Evolutionary conservation across 2,329 filamentous ascomycete species (phyloP), one percentile per base, ranked within the genome.

Genomic region (Apiospora pterosperma): DNA sequence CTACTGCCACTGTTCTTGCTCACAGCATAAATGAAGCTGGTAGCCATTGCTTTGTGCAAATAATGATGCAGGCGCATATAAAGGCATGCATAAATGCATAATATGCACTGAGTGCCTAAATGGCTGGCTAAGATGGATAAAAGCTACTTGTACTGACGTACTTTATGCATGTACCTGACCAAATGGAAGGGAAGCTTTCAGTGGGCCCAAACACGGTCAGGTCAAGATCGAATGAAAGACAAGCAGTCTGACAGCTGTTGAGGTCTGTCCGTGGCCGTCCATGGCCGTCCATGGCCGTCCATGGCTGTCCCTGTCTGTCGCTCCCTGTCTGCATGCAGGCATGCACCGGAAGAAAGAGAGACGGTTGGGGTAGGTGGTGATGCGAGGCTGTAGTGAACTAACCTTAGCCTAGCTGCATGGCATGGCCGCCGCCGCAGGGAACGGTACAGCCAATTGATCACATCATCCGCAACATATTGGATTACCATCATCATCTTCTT

Each of bases 161-260:
- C n/a, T n/a, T n/a, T n/a, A n/a, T n/a, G n/a, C n/a, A n/a, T n/a
- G n/a, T n/a, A n/a, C n/a, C n/a, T n/a, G n/a, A n/a, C n/a, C n/a
- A n/a, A n/a, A n/a, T n/a, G n/a, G n/a, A n/a, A n/a, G n/a, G n/a
- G 44, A 52, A 52, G 44, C 44, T 52, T 52, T 52, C 31, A 52
- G 44, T 52, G 44, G 44, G 31, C 25, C 44, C 31, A 52, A 52
- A 52, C 44, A 52, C 44, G 44, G 44, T 31, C 44, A 52, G 44
- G 44, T 31, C 44, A 52, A 10, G 25, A 52, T 25, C 44, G 14
- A 52, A 52, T 31, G 25, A 31, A 28, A n/a, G 42, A 48, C 42
- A 48, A 25, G 12, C 25, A 19, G 44, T 25, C 25, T 52, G 44
- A 19, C 44, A 52, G 44, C 44, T 52, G 44, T n/a, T n/a, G n/a